These are phyloP conservation scores for Castanea sativa DNA, from an alignment of 306 rosid species.

Conservation along the genomic window DNA sequence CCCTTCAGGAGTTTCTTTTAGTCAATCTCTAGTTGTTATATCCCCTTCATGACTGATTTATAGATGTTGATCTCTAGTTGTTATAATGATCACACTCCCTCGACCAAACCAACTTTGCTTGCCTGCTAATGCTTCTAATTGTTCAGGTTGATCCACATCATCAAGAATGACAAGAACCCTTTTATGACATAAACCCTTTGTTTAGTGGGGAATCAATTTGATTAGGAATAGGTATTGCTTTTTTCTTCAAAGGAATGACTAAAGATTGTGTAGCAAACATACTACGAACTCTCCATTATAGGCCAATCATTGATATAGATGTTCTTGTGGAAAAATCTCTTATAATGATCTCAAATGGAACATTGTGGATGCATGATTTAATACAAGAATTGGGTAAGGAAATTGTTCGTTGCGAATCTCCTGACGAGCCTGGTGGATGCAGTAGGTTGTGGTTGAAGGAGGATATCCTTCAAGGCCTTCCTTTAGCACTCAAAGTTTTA, in stretches of 20 bases:
- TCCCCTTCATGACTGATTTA: no score
- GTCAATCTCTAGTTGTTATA: no score
- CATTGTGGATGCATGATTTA: not conserved
- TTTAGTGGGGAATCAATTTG: no score
- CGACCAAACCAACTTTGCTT: not conserved
- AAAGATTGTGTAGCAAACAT: not conserved
- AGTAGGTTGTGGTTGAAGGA: conserved; percentile 2
- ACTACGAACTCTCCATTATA: no score
- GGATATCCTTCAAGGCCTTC: not conserved
- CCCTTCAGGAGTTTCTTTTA: not conserved
- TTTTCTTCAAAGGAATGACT: not conserved
- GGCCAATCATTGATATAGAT: not conserved
- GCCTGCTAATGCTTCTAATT: not conserved
- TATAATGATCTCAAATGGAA: not conserved
- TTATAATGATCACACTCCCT: no score
- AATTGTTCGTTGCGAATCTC: conserved; percentile 9
- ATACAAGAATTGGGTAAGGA: conserved; percentile 4
- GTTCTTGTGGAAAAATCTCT: not conserved
- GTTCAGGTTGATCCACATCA: not conserved
- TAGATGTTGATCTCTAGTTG: rapidly evolving
- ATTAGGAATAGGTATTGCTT: not conserved
- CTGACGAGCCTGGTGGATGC: not conserved
- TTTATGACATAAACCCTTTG: not conserved
- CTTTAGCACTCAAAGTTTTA: no score
- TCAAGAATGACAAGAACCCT: conserved; percentile 14